Conservation (phyloP, 805 yeast genomes). For the Hanseniaspora singularis region DNA sequence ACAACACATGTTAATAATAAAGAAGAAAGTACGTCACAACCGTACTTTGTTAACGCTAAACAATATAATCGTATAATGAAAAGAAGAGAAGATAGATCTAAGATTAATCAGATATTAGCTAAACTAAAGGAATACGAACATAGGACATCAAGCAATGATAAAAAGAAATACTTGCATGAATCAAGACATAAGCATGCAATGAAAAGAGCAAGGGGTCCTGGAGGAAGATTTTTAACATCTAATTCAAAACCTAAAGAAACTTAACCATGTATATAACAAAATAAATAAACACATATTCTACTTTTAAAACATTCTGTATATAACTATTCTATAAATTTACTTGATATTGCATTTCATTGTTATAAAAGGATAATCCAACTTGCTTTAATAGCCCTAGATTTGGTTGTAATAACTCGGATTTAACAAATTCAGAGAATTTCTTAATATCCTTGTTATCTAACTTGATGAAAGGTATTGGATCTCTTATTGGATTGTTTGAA, state of each 20-base stretch:
- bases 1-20: background rate
- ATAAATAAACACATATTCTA: background rate
- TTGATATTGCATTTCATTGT: background rate
- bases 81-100: constrained; percentile 86
- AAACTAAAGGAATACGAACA: constrained; percentile 3
- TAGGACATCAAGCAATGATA: constrained; percentile 55
- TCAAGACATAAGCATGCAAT: constrained; percentile 97
- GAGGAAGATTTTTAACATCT: constrained; percentile 80
- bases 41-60: constrained; percentile 85
- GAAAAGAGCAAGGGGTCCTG: constrained; percentile 98
- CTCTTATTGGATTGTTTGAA: constrained; percentile 43
- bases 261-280: background rate
- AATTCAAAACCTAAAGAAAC: background rate
- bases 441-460: constrained; percentile 22
- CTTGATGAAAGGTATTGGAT: constrained; percentile 51
- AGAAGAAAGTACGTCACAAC: background rate
- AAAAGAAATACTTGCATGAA: constrained; percentile 91
- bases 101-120: constrained; percentile 75
- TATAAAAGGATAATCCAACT: constrained; percentile 16
- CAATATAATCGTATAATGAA: constrained; percentile 92
- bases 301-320: background rate
- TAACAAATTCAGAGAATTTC: constrained; percentile 20
- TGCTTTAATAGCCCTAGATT: constrained; percentile 23
- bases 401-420: constrained; percentile 25
- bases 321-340: background rate